Evolutionary conservation across 305 asterid species (phyloP).

Genomic region (Ajuga reptans): DNA sequence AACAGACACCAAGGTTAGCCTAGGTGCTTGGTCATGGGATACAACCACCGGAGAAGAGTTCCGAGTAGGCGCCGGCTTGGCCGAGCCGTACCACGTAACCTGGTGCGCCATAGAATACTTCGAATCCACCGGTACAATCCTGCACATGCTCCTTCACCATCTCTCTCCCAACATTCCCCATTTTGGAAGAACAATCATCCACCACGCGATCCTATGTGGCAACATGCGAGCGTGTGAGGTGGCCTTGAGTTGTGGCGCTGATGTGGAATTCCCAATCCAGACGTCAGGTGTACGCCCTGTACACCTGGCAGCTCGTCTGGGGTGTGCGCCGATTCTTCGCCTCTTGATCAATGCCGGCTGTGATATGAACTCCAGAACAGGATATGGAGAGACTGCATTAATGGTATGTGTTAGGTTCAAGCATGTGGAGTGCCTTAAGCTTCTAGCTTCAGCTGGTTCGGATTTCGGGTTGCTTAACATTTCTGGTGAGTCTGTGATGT

Average conservation of each 20-base stretch:
- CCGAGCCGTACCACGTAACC: slow-evolving; percentile 58
- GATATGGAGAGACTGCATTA: slow-evolving; percentile 51
- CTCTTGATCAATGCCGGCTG: slow-evolving; percentile 45
- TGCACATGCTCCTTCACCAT: slow-evolving; percentile 49
- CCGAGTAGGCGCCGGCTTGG: slow-evolving; percentile 72
- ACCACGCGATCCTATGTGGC: slow-evolving; percentile 56
- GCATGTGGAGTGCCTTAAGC: slow-evolving; percentile 44
- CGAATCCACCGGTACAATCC: slow-evolving; percentile 52
- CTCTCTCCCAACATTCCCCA: slow-evolving; percentile 55
- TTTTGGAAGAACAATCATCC: slow-evolving; percentile 54
- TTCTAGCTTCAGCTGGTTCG: slow-evolving; percentile 53
- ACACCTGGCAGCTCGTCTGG: slow-evolving; percentile 57
- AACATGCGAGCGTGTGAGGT: slow-evolving; percentile 47
- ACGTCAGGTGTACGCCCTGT: slow-evolving; percentile 34
- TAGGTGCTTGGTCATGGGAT: slow-evolving; percentile 87
- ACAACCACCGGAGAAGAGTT: slow-evolving; percentile 58
- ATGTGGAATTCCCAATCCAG: slow-evolving; percentile 40
- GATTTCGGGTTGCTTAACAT: slow-evolving; percentile 44
- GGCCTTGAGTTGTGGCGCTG: slow-evolving; percentile 43
- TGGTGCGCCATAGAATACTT: slow-evolving; percentile 82
- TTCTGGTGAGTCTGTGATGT: slow-evolving; percentile 31
- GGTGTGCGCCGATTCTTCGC: slow-evolving; percentile 29
- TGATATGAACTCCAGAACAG: slow-evolving; percentile 44
- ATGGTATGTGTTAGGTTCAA: slow-evolving; percentile 48
- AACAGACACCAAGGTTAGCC: slow-evolving; percentile 46